These are phyloP conservation scores for Chrysosporium keratinophilum DNA, from an alignment of 2,329 filamentous ascomycete genomes.

Conservation along the genomic window DNA sequence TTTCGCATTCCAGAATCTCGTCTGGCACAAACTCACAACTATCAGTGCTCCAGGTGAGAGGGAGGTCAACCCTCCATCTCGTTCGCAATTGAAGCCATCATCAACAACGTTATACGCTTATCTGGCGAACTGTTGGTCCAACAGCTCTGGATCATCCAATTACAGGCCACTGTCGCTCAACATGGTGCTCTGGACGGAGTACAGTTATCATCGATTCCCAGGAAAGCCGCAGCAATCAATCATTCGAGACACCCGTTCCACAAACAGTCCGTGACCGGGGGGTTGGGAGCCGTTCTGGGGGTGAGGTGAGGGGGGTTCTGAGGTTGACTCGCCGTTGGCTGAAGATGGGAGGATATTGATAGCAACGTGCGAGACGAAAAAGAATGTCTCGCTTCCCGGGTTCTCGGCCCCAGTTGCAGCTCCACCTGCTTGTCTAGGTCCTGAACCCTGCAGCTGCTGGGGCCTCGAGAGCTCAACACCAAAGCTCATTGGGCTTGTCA, in stretches of 20 bases:
- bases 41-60: neutral
- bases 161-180: neutral
- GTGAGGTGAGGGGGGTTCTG: neutral
- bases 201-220: neutral
- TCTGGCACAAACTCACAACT: neutral
- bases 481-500: neutral
- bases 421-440: neutral
- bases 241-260: neutral
- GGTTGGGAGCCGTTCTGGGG: neutral
- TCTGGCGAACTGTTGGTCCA: neutral
- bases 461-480: neutral
- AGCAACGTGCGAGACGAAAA: constrained; percentile 4
- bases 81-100: neutral
- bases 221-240: neutral
- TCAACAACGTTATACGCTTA: neutral
- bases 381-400: constrained; percentile 5
- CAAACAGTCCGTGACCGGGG: neutral
- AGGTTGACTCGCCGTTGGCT: neutral
- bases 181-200: neutral
- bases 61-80: neutral
- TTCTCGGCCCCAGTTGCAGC: neutral
- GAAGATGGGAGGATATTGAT: neutral
- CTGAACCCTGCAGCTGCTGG: neutral
- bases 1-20: neutral
- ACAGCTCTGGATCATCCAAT: neutral